phyloP scores from a whole-genome alignment of 2,329 filamentous ascomycete species.

The Trichothecium roseum region DNA sequence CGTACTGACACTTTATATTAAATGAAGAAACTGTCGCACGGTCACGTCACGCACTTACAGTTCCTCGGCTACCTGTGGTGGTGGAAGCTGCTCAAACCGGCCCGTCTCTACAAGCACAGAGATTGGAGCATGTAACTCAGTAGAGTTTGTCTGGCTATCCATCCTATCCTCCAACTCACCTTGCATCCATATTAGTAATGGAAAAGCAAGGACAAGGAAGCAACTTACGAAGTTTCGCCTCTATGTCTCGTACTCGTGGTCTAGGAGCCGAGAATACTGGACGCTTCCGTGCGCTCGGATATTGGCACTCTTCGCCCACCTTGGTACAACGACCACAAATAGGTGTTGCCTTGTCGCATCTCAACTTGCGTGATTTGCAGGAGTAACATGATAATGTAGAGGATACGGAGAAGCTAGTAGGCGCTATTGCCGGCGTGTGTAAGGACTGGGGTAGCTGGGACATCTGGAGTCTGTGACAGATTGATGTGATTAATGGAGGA shows the following conservation, averaged over 20 bases:
- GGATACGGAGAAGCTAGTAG: no score
- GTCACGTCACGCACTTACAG: no score
- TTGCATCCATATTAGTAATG: conserved; percentile 3
- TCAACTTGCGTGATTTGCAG: conserved; percentile 17
- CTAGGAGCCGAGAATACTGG: conserved; percentile 12
- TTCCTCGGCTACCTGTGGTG: conserved; percentile 14
- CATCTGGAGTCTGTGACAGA: no score
- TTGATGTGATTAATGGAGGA: no score
- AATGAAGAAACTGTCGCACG: no score
- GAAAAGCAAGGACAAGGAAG: not conserved
- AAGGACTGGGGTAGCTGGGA: no score
- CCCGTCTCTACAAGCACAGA: conserved; percentile 12
- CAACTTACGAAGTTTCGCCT: conserved; percentile 12
- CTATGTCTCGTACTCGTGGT: conserved; percentile 16
- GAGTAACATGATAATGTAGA: conserved; percentile 16
- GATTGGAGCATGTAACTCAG: not conserved
- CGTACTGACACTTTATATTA: no score
- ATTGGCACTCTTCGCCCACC: conserved; percentile 11
- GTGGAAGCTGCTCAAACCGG: conserved; percentile 17
- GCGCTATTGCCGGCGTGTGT: no score
- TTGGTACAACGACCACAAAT: conserved; percentile 14
- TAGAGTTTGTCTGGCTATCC: conserved; percentile 8
- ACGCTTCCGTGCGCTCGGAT: conserved; percentile 14
- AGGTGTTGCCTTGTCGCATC: conserved; percentile 15
- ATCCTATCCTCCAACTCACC: conserved; percentile 13